Evolutionary conservation across 2,329 filamentous ascomycete genomes (phyloP).

Genomic region (Amauroascus verrucosus): DNA sequence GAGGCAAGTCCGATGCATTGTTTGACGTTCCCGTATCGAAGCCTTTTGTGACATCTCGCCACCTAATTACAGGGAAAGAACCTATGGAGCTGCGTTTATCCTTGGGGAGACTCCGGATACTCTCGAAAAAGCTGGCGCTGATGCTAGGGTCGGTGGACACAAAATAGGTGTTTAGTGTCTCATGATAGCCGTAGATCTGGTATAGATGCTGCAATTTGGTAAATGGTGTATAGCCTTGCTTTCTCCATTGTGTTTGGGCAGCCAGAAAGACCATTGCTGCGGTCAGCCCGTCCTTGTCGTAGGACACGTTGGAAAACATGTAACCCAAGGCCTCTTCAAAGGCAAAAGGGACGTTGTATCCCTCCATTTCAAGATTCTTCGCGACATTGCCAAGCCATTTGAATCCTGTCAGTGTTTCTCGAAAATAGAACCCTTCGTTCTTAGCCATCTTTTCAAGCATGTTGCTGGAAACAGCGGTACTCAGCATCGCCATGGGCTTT

Average conservation of each 20-base stretch:
- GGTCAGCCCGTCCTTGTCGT: conserved; percentile 56
- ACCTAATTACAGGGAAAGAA: conserved; percentile 43
- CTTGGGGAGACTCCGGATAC: conserved; percentile 40
- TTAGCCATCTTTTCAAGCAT: conserved; percentile 51
- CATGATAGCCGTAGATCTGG: conserved; percentile 49
- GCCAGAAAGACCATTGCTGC: conserved; percentile 51
- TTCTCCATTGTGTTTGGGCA: conserved; percentile 43
- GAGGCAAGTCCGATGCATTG: conserved; percentile 45
- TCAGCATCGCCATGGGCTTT: conserved; percentile 44
- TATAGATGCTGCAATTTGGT: conserved; percentile 50
- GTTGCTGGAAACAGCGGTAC: conserved; percentile 54
- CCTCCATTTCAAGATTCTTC: conserved; percentile 40
- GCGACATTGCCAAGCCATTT: conserved; percentile 58
- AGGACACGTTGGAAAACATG: conserved; percentile 53
- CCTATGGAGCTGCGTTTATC: conserved; percentile 42
- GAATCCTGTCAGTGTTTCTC: conserved; percentile 56
- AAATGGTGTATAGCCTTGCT: conserved; percentile 46
- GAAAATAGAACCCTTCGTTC: conserved; percentile 46
- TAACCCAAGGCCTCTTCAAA: conserved; percentile 59
- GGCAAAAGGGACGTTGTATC: conserved; percentile 46
- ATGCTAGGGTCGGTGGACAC: conserved; percentile 45
- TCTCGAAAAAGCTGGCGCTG: conserved; percentile 46
- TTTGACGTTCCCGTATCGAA: conserved; percentile 48
- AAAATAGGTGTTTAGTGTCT: conserved; percentile 55
- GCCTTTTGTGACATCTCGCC: conserved; percentile 53